Evolutionary conservation across 2,329 filamentous ascomycete species (phyloP).

Genomic region (Amauroascus niger): DNA sequence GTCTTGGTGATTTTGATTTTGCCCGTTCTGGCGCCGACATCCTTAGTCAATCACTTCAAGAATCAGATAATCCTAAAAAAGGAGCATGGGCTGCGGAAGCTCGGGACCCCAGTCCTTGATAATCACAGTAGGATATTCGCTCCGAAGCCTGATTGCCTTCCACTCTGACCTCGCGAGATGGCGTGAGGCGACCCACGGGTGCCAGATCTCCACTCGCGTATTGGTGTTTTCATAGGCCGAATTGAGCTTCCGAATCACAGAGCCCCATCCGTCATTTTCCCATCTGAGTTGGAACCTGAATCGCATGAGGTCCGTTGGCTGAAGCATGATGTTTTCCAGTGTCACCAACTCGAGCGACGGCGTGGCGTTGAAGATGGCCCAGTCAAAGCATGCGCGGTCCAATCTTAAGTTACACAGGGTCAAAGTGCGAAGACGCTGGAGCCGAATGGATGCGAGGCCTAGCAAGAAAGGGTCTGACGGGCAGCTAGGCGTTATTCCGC

Average conservation of each 20-base stretch:
- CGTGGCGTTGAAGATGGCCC: neutral
- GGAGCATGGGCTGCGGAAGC: too few species aligned
- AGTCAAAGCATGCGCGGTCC: neutral
- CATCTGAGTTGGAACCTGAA: neutral
- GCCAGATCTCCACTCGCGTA: conserved; percentile 1
- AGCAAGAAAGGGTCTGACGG: neutral
- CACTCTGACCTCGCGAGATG: neutral
- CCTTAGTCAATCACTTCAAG: too few species aligned
- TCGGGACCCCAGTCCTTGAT: neutral
- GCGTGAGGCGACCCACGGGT: neutral
- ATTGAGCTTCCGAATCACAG: neutral
- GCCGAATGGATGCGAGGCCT: neutral
- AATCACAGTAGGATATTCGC: neutral
- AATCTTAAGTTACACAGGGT: neutral
- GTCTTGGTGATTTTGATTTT: too few species aligned
- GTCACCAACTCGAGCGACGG: neutral
- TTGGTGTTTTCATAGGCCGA: neutral
- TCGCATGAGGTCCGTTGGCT: neutral
- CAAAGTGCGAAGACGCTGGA: neutral
- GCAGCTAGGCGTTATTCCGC: neutral
- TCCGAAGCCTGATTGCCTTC: neutral
- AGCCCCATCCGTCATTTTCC: neutral
- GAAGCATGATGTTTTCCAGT: neutral
- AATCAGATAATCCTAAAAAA: too few species aligned
- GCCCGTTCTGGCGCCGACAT: too few species aligned